Evolutionary conservation across 2,329 filamentous ascomycete species (phyloP).

Genomic region (Trichophyton benhamiae): DNA sequence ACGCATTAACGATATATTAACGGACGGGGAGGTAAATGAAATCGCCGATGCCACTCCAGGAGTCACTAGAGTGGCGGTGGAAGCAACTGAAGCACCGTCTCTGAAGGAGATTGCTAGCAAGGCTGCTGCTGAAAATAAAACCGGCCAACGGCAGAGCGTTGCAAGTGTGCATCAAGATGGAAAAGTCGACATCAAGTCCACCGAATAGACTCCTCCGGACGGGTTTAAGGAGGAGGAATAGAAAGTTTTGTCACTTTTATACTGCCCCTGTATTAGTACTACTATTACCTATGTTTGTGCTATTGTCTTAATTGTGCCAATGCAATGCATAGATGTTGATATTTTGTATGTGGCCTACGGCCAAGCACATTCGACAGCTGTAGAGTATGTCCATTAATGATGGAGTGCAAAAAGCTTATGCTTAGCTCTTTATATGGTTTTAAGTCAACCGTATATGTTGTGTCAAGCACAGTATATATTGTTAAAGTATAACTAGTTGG

Average conservation of each 20-base stretch:
- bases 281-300: too few relatives aligned
- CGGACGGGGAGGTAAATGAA: constrained; percentile 70
- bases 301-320: neutral
- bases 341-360: neutral
- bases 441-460: too few relatives aligned
- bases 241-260: neutral
- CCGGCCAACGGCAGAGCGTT: constrained; percentile 2
- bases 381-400: too few relatives aligned
- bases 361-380: neutral
- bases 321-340: neutral
- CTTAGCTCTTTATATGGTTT: too few relatives aligned
- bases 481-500: too few relatives aligned
- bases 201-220: neutral
- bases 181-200: constrained; percentile 10
- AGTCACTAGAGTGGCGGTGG: constrained; percentile 48
- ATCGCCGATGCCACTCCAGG: constrained; percentile 74
- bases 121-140: neutral
- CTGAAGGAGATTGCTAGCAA: constrained; percentile 19
- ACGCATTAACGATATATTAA: constrained; percentile 64
- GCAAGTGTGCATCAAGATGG: constrained; percentile 10
- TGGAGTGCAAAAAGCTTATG: too few relatives aligned
- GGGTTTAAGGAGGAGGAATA: neutral
- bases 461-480: too few relatives aligned
- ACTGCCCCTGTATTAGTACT: neutral
- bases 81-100: constrained; percentile 21